Conservation (phyloP, 345 rosid species). For the Crucihimalaya himalaica region DNA sequence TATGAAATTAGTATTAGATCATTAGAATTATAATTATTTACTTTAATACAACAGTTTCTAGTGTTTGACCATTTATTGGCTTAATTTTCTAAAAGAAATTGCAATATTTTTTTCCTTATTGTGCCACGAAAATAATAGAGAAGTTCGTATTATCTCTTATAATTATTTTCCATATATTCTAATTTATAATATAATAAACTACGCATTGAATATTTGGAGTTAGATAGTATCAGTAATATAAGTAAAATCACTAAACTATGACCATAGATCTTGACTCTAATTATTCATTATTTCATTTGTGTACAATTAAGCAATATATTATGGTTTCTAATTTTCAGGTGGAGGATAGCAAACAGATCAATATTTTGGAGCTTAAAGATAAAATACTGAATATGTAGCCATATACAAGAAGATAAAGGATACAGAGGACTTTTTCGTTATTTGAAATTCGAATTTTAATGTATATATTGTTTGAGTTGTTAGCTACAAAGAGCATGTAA, state of each 20-base stretch:
- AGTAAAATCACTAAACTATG: background rate
- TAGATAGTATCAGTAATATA: too few species aligned
- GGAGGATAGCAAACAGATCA: background rate
- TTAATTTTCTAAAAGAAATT: background rate
- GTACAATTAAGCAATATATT: background rate
- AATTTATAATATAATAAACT: background rate
- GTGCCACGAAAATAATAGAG: background rate
- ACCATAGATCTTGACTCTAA: background rate
- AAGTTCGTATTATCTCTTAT: background rate
- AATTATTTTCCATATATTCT: too few species aligned
- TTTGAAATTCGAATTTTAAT: background rate
- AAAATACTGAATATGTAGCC: constrained; percentile 23
- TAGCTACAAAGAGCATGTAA: background rate
- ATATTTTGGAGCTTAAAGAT: constrained; percentile 28
- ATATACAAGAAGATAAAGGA: background rate
- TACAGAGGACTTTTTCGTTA: too few species aligned
- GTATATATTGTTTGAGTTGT: background rate
- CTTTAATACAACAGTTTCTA: background rate
- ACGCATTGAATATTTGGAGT: background rate
- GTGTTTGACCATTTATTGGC: background rate
- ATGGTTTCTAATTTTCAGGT: constrained; percentile 33
- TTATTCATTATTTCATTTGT: background rate
- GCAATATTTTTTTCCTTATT: background rate
- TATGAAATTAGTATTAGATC: background rate
- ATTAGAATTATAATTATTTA: background rate